phyloP scores from a whole-genome alignment of 2,329 filamentous ascomycete species.

The Aspergillus brasiliensis region DNA sequence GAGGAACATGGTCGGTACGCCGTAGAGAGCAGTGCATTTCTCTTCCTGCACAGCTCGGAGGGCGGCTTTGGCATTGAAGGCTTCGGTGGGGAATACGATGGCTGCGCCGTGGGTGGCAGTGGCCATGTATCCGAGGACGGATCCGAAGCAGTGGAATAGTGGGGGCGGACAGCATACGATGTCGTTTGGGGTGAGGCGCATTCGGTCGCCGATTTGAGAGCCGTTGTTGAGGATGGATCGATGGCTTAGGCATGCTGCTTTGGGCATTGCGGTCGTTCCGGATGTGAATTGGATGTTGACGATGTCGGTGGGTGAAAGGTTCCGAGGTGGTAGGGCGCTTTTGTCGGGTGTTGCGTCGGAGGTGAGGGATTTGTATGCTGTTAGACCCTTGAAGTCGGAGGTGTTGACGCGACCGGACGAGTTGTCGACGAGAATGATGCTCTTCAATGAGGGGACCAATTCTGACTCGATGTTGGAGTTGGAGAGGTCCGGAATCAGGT shows the following conservation, averaged over 20 bases:
- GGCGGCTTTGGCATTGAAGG: conserved; percentile 77
- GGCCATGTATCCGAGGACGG: conserved; percentile 92
- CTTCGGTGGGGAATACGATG: conserved; percentile 83
- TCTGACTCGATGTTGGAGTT: conserved; percentile 53
- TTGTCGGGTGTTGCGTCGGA: conserved; percentile 46
- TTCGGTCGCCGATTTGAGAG: conserved; percentile 76
- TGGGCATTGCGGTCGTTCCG: conserved; percentile 87
- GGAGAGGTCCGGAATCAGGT: conserved; percentile 55
- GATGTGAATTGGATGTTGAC: conserved; percentile 97
- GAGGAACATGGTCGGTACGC: conserved; percentile 94
- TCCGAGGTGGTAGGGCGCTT: conserved; percentile 48
- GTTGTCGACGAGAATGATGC: conserved; percentile 80
- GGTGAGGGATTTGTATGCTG: conserved; percentile 50
- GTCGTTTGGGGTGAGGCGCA: conserved; percentile 75
- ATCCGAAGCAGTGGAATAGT: conserved; percentile 76
- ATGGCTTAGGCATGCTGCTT: conserved; percentile 88
- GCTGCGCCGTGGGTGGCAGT: conserved; percentile 78
- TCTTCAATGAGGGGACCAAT: conserved; percentile 67
- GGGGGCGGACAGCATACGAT: conserved; percentile 66
- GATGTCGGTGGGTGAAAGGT: conserved; percentile 65
- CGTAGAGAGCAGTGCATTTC: conserved; percentile 72
- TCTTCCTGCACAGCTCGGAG: conserved; percentile 66
- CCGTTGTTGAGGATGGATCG: conserved; percentile 91
- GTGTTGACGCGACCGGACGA: conserved; percentile 57
- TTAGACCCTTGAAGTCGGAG: conserved; percentile 45